Evolutionary conservation across 1,284 basidiomycete species (phyloP).

Genomic region (Stygiomarasmius scandens): DNA sequence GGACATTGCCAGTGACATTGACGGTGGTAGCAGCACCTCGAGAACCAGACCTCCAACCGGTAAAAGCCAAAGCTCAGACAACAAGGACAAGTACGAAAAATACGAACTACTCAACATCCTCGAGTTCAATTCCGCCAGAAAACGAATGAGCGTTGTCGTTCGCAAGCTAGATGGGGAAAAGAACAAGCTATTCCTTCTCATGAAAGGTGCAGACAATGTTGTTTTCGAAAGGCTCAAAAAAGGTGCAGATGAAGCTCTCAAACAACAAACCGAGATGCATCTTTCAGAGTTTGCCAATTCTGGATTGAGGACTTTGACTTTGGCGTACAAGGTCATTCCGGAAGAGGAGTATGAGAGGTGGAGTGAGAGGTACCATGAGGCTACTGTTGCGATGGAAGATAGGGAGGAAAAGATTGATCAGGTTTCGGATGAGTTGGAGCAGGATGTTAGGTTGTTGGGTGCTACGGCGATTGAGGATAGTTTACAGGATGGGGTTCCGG

Average conservation of each 20-base stretch:
- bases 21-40: too few species aligned
- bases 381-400: conserved; percentile 76
- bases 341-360: conserved; percentile 83
- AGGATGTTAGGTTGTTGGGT: conserved; percentile 81
- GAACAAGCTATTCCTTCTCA: conserved; percentile 71
- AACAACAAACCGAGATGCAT: conserved; percentile 79
- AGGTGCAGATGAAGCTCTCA: conserved; percentile 69
- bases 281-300: conserved; percentile 89
- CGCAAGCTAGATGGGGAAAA: conserved; percentile 73
- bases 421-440: conserved; percentile 83
- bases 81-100: conserved; percentile 53
- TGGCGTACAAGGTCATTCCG: conserved; percentile 86
- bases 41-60: not conserved
- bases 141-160: conserved; percentile 94
- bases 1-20: too few species aligned
- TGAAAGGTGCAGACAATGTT: conserved; percentile 92
- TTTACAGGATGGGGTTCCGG: conserved; percentile 96
- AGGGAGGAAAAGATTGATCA: conserved; percentile 83
- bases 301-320: conserved; percentile 88
- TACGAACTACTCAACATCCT: conserved; percentile 94
- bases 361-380: conserved; percentile 82
- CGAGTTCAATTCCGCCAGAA: conserved; percentile 93
- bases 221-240: conserved; percentile 88
- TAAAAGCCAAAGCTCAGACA: too few species aligned
- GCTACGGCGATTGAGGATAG: conserved; percentile 98